Conservation (phyloP, 1,284 basidiomycete genomes). For the Trichosporon sp. region DNA sequence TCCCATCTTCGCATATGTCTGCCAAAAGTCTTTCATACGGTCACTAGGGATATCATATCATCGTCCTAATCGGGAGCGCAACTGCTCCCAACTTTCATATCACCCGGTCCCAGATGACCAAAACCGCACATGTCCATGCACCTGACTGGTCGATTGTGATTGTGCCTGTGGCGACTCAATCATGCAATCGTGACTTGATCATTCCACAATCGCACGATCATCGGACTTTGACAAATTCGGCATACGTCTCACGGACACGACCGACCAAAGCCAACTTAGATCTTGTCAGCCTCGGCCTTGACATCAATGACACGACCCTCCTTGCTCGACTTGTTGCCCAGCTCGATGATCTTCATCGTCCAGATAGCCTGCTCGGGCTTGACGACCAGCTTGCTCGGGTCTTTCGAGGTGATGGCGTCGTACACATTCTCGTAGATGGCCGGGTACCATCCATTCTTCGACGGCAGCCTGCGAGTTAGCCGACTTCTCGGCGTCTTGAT, state of each 20-base stretch:
- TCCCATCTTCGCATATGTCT: background rate
- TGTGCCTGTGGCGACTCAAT: background rate
- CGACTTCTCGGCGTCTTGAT: background rate
- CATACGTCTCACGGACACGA: too few species aligned
- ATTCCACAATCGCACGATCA: background rate
- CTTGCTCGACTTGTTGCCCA: conserved; percentile 28
- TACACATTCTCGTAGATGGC: conserved; percentile 17
- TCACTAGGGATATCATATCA: background rate
- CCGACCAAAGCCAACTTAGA: too few species aligned
- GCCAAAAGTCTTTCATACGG: background rate
- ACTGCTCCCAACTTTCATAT: background rate
- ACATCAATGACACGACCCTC: conserved; percentile 24
- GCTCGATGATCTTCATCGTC: conserved; percentile 28
- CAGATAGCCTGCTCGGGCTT: conserved; percentile 27
- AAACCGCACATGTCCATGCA: background rate
- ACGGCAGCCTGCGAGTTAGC: conserved; percentile 5
- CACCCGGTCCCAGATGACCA: background rate
- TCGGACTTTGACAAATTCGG: background rate
- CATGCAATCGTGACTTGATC: background rate
- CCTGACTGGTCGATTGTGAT: background rate
- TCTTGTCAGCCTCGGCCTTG: background rate
- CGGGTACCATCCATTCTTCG: conserved; percentile 23
- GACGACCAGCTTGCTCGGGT: conserved; percentile 19
- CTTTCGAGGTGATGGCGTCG: conserved; percentile 9
- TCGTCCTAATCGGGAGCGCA: background rate